Base-by-base conservation (phyloP, 139 green algal species). In the Deuterostichococcus epilithicus region DNA sequence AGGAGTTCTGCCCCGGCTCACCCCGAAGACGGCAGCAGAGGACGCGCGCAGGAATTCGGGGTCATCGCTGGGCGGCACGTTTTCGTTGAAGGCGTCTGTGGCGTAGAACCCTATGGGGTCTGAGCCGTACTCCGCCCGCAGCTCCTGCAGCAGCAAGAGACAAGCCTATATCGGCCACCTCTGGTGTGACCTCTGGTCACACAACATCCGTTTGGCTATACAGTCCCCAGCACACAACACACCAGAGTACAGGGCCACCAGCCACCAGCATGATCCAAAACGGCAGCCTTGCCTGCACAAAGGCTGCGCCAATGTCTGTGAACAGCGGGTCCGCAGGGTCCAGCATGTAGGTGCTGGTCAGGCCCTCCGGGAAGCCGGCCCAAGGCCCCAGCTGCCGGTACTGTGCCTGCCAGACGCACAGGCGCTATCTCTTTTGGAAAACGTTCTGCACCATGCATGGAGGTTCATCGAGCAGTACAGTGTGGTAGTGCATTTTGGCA, bases 81-180 rank as follows among this genome's bases (percentile, higher is more conserved):
- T 86, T 63, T 88, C 84, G 44, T 88, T 88, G 78, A 86, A 88
- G 26, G 63, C 79, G 73, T 88, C 81, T 1, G 76, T 73, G 33
- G 76, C 33, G 38, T 82, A 85, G 59, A 60, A 85, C 25, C 76
- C 71, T 3, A 75, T 44, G 6, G 22, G 37, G 37, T 78, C 77
- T 6, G 63, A 73, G 74, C 80, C 80, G n/a, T 77, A 83, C 47
- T 72, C 69, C 32, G 59, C 47, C 47, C 44, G 38, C 52, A 68
- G n/a, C n/a, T 70, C 52, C 76, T 81, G 76, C 72, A 47, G 32
- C n/a, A n/a, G n/a, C n/a, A n/a, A n/a, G n/a, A n/a, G n/a, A n/a
- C n/a, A n/a, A n/a, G n/a, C 22, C 26, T 22, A 70, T 70, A 70
- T 70, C 6, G 6, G 10, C 30, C 28, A 33, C 28, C 5, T 22